Evolutionary conservation across 179 eudicot species (phyloP).

Genomic region (Silene coronaria): DNA sequence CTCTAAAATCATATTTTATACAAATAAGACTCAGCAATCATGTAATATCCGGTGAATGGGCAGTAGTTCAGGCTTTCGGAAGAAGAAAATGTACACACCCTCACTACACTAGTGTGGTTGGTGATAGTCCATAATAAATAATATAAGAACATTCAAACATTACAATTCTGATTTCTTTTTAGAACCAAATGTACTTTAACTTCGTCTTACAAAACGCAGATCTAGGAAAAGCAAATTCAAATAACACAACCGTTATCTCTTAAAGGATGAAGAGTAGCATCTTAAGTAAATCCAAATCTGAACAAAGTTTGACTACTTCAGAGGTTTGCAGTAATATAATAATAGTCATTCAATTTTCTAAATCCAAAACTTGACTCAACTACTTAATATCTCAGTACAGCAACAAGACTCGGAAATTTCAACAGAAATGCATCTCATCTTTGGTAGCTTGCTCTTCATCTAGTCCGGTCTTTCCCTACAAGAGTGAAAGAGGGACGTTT

Average conservation of each 20-base stretch:
- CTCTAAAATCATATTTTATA: constrained; percentile 23
- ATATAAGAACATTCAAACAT: neutral
- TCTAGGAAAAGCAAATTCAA: neutral
- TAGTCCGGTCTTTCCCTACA: constrained; percentile 60
- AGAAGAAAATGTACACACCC: neutral
- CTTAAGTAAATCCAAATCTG: neutral
- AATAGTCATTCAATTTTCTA: neutral
- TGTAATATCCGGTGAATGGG: neutral
- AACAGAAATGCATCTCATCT: constrained; percentile 30
- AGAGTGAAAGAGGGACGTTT: constrained; percentile 39
- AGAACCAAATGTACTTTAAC: neutral
- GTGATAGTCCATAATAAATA: neutral
- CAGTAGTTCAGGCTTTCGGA: neutral
- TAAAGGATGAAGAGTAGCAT: neutral
- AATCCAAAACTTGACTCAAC: constrained; percentile 11
- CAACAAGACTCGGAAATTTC: constrained; percentile 22
- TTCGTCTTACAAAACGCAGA: neutral
- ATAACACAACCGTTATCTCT: neutral
- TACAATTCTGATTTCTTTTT: neutral
- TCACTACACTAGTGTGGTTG: neutral
- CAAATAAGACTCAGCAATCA: constrained; percentile 15
- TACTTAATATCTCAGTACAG: constrained; percentile 8
- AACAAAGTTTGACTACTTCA: constrained; percentile 1
- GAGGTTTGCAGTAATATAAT: neutral
- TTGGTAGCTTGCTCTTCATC: constrained; percentile 47